A percentile compares a stretch with the other conserved stretches of the same genome.
phyloP scores from a whole-genome alignment of 306 rosid species.

The Urtica urens region DNA sequence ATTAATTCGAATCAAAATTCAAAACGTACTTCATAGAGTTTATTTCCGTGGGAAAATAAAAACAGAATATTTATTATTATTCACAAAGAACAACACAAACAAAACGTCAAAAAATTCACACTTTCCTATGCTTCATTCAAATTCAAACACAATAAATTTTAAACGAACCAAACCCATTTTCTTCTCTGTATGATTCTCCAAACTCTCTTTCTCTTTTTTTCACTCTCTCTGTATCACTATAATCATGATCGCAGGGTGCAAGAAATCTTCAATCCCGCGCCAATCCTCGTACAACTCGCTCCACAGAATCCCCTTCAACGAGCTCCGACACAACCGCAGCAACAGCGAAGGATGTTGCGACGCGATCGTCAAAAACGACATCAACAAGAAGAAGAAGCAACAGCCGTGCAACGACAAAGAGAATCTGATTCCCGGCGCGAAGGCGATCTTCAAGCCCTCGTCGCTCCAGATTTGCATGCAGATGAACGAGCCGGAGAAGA shows the following conservation, averaged over 20 bases:
- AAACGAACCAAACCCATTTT: too few species aligned
- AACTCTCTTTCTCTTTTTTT: not conserved
- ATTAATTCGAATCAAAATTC: too few species aligned
- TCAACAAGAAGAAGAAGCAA: constrained; percentile 11
- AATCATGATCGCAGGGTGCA: constrained; percentile 13
- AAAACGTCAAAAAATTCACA: too few species aligned
- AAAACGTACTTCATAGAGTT: too few species aligned
- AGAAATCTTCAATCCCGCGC: constrained; percentile 16
- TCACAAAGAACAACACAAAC: too few species aligned
- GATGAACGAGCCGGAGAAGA: constrained; percentile 40
- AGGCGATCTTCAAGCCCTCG: constrained; percentile 44
- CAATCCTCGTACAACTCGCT: constrained; percentile 40
- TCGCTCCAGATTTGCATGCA: constrained; percentile 80
- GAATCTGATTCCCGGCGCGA: too few species aligned
- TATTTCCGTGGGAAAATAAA: too few species aligned
- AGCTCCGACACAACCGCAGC: constrained; percentile 51
- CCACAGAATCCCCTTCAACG: constrained; percentile 43
- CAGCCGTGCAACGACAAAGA: constrained; percentile 12
- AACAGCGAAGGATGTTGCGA: constrained; percentile 31
- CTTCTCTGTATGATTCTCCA: too few species aligned
- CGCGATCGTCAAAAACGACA: constrained; percentile 3
- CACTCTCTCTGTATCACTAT: not conserved
- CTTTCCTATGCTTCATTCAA: too few species aligned
- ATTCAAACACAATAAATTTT: too few species aligned
- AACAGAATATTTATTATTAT: too few species aligned